Base-by-base conservation (phyloP, 2,329 filamentous ascomycete genomes). In the Aspergillus viridinutans region DNA sequence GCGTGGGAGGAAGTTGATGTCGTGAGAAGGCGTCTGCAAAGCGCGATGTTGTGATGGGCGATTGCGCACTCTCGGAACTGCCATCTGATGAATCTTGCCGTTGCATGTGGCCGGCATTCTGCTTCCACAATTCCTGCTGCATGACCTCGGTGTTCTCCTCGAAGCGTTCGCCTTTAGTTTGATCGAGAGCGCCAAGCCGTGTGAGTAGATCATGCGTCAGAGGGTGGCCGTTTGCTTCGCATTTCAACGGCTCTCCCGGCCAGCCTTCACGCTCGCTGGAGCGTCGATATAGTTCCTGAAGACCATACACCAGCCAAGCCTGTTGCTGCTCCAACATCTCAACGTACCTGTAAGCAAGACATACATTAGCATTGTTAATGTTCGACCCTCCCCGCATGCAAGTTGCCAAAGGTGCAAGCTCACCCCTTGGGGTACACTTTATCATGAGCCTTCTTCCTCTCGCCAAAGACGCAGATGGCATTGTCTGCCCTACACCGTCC, bases 381-480 rank as follows among this genome's bases (percentile, higher is more conserved):
- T 23, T 26, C 32, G 32, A 14, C 43, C 12, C 2, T 47, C 2
- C 23, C 3, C 42, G 21, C 43, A 47, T 14, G 43, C 21, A 47
- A 43, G 17, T 43, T 8, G 40, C 40, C 40, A 21, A 47, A 58
- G 56, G 35, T 55, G 51, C 49, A 50, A 55, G 70, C 80, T 74
- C 72, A 87, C 81, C 85, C 85, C 74, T 86, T 87, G n/a, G 85
- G 85, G 69, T 87, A 86, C 49, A 86, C 81, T 71, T 86, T 87
- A 72, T 87, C 85, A 64, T 86, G 83, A 6, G 82, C 81, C 76
- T 86, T 86, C 70, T 86, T 87, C 55, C 84, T 76, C 67, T 87
- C 84, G 32, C 84, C 84, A 71, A 86, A 87, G 4, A 85, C 81
- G 64, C 85, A 87, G 59, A 86, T 84, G 43, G 82, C 81, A 69